A percentile compares a stretch with the other conserved stretches of the same genome.
Evolutionary conservation across 2,329 filamentous ascomycete species (phyloP).

Genomic region (Fusarium sp.): DNA sequence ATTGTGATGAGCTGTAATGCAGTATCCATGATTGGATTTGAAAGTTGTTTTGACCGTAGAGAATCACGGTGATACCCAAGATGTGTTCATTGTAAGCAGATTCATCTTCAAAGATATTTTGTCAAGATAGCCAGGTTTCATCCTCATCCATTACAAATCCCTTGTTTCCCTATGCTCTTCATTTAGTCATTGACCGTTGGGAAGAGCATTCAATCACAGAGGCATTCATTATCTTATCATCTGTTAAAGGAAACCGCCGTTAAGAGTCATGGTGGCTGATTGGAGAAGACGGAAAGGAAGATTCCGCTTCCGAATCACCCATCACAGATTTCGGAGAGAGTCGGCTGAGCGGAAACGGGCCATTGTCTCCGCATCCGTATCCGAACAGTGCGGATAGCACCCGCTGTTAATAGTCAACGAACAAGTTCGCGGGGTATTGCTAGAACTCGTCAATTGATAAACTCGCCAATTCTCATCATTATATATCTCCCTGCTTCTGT

Average conservation of each 20-base stretch:
- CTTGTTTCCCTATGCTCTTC: neutral
- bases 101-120: neutral
- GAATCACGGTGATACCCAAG: neutral
- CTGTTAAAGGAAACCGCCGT: neutral
- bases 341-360: neutral
- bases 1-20: fast-evolving
- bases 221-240: neutral
- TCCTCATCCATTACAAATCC: neutral
- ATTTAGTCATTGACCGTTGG: fast-evolving
- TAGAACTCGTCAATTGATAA: fast-evolving
- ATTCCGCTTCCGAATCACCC: neutral
- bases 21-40: too few species aligned
- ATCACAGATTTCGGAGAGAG: neutral
- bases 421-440: neutral
- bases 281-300: neutral
- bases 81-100: too few species aligned
- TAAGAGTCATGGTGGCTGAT: neutral
- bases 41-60: neutral
- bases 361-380: neutral
- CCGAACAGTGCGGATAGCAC: neutral
- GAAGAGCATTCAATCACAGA: neutral
- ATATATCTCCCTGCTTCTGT: too few species aligned
- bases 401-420: neutral
- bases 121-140: neutral
- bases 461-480: neutral